These are phyloP conservation scores for Paramyrothecium roridum DNA, from an alignment of 2,329 filamentous ascomycete genomes.

Conservation along the genomic window DNA sequence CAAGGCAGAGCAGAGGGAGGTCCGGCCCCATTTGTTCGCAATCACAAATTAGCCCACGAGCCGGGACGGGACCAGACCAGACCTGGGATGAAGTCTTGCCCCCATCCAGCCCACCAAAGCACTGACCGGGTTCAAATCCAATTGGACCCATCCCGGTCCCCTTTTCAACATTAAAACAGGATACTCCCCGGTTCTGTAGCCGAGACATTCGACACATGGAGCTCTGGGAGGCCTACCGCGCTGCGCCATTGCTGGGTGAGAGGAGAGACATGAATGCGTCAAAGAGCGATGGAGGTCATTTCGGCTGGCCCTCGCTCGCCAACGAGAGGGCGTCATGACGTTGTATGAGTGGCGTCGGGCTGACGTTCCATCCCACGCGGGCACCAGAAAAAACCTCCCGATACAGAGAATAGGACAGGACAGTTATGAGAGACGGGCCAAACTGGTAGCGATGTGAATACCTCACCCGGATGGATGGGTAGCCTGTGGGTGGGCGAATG, in stretches of 20 bases:
- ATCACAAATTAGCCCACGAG: background rate
- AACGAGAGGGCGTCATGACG: background rate
- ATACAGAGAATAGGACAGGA: background rate
- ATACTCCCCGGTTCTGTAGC: background rate
- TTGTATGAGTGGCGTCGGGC: background rate
- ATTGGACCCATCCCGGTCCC: background rate
- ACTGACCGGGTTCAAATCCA: background rate
- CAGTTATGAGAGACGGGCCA: background rate
- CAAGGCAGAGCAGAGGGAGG: background rate
- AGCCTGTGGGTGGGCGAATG: too few relatives aligned
- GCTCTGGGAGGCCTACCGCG: too few relatives aligned
- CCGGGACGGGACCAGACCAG: background rate
- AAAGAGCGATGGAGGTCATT: too few relatives aligned
- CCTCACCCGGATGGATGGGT: too few relatives aligned
- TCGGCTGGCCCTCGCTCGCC: too few relatives aligned
- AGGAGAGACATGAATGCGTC: too few relatives aligned
- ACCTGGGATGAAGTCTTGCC: background rate
- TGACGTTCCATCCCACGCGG: background rate
- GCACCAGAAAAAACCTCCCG: background rate
- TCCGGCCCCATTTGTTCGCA: background rate
- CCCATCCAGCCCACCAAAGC: background rate
- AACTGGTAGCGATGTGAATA: too few relatives aligned
- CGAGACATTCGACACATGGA: background rate
- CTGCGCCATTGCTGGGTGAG: too few relatives aligned
- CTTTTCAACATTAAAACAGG: background rate